phyloP scores from a whole-genome alignment of 331 rosid species.

The Rosa hybrid region DNA sequence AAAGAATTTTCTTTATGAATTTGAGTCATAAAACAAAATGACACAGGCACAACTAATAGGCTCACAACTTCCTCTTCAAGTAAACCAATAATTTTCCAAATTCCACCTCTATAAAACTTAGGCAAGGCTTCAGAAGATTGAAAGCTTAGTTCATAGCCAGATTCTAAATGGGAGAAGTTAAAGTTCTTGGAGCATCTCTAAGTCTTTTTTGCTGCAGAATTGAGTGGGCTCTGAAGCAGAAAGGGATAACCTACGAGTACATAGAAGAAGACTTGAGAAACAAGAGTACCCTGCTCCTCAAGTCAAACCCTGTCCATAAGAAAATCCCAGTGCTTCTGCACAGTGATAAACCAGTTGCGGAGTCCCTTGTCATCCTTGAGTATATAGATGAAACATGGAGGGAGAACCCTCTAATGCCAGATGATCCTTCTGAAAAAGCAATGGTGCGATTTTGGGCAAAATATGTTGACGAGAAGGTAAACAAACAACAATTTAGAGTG shows the following conservation, averaged over 20 bases:
- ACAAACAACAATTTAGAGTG: background rate
- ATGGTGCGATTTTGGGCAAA: conserved; percentile 50
- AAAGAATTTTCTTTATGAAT: background rate
- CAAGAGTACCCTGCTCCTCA: conserved; percentile 50
- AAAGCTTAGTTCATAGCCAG: background rate
- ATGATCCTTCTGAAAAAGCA: conserved; percentile 43
- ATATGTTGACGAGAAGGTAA: conserved; percentile 50
- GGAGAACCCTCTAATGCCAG: conserved; percentile 44
- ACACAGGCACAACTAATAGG: background rate
- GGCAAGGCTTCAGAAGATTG: conserved; percentile 10
- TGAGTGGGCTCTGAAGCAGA: conserved; percentile 52
- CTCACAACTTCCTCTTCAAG: conserved; percentile 16
- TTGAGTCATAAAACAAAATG: background rate
- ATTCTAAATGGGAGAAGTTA: conserved; percentile 44
- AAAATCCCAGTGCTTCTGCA: conserved; percentile 51
- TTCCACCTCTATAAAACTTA: background rate
- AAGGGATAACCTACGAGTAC: conserved; percentile 49
- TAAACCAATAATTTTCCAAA: background rate
- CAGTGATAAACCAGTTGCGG: conserved; percentile 37
- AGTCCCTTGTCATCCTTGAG: conserved; percentile 54
- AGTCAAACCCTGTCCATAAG: conserved; percentile 54
- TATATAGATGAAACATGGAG: conserved; percentile 62
- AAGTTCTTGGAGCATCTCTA: conserved; percentile 40
- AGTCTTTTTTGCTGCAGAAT: conserved; percentile 50
- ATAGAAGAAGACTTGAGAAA: conserved; percentile 41